phyloP scores from a whole-genome alignment of 1,284 basidiomycete genomes.

The Ceraceosorus guamensis region DNA sequence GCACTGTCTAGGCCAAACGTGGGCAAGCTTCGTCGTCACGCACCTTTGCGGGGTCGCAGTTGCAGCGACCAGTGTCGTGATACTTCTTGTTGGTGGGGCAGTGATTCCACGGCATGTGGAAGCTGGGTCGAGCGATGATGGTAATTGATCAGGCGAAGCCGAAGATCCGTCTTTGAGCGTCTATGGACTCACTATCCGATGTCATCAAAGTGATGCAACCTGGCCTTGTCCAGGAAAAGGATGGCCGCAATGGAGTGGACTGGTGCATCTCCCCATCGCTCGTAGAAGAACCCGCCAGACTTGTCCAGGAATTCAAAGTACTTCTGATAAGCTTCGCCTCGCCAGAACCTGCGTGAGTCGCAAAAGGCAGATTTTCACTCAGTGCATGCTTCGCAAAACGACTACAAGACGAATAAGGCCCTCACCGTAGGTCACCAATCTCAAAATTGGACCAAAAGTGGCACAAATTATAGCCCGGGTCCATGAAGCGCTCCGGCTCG shows the following conservation, averaged over 20 bases:
- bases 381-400: not conserved
- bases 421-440: constrained; percentile 59
- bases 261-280: constrained; percentile 76
- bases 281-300: constrained; percentile 59
- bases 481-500: constrained; percentile 60
- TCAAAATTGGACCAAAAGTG: constrained; percentile 64
- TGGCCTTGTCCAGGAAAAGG: constrained; percentile 28
- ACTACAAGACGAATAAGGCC: not conserved
- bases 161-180: not conserved
- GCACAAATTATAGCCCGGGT: constrained; percentile 59
- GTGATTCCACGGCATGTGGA: constrained; percentile 35
- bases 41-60: constrained; percentile 33
- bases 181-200: constrained; percentile 26
- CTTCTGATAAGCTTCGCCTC: constrained; percentile 64
- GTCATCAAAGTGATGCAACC: constrained; percentile 30
- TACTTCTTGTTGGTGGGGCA: constrained; percentile 31
- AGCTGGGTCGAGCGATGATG: not conserved
- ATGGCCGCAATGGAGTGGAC: constrained; percentile 47
- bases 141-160: not conserved
- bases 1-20: too few species aligned
- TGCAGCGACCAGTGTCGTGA: constrained; percentile 39
- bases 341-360: constrained; percentile 57
- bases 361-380: not conserved
- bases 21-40: not conserved
- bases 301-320: constrained; percentile 72